Base-by-base conservation (phyloP, 148 eudicot species). In the Cornus kousa region DNA sequence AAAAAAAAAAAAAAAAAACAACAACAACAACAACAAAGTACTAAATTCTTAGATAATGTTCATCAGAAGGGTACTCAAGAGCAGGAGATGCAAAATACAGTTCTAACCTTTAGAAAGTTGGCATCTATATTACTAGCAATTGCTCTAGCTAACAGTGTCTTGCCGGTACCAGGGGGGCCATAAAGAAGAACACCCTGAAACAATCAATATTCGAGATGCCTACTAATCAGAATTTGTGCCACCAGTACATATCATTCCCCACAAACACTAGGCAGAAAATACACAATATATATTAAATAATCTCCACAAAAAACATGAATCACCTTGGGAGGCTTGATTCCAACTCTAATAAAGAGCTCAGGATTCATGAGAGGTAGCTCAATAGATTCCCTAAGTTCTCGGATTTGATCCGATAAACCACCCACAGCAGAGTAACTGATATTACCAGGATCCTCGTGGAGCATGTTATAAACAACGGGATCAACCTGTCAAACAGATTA, bases 291-390 rank as follows among this genome's bases (percentile, higher is more conserved):
- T 4, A n/a, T 20, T 1, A 62, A 62, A 62, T 1, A 62, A 17
- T 62, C 22, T 20, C 22, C 22, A 62, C 17, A 62, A 7, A 62
- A 1, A 62, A 19, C 22, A 62, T 3, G 24, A 70, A 24, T 78
- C 88, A 96, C 99, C 97, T 96, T 96, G 33, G 99, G 99, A 67
- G 99, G 99, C 78, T 96, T 94, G 72, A 96, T 94, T 74, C 99
- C 99, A 77, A 96, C 99, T 81, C 99, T 86, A 40, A 96, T 53
- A 86, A 96, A 96, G 77, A 96, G 99, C 86, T 96, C 99, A 68
- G 99, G 98, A 83, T 96, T 96, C 99, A 96, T 96, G 16, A 96
- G 77, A 76, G 99, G 99, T 81, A 96, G 85, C 81, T 96, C 99
- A 48, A 96, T 92, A 55, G 99, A 93, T 86, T 96, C 99, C 83